phyloP scores from a whole-genome alignment of 768 basidiomycete species.

The Auriscalpium vulgare region DNA sequence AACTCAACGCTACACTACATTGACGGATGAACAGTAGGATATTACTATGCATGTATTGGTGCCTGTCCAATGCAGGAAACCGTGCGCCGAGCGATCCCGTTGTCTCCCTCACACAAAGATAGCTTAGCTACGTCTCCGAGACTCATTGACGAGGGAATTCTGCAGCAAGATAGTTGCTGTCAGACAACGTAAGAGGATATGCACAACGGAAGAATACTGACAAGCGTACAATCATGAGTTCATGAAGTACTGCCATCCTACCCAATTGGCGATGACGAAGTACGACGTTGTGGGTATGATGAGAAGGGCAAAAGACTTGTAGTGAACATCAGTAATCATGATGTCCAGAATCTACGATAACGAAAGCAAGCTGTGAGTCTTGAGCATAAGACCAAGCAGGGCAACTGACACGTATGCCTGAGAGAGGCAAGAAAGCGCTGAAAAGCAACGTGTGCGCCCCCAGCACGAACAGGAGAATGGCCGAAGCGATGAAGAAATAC shows the following conservation, averaged over 20 bases:
- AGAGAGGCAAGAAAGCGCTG: constrained; percentile 5
- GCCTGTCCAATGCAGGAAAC: background rate
- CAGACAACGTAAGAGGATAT: no score
- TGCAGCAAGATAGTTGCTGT: no score
- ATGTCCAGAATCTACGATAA: constrained; percentile 48
- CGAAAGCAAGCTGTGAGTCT: background rate
- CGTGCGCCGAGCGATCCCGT: background rate
- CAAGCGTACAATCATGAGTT: constrained; percentile 50
- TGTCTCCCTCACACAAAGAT: no score
- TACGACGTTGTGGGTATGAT: constrained; percentile 77
- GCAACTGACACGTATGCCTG: background rate
- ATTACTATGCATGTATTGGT: no score
- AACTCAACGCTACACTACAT: background rate
- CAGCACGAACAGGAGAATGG: constrained; percentile 4
- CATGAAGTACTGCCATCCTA: constrained; percentile 95
- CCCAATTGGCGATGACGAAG: constrained; percentile 97
- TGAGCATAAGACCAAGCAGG: background rate
- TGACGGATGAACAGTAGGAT: no score
- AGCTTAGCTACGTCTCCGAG: no score
- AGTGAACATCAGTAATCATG: constrained; percentile 70
- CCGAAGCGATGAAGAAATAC: constrained; percentile 4
- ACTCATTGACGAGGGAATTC: no score
- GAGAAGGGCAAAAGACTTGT: constrained; percentile 80
- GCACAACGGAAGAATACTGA: no score
- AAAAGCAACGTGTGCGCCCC: constrained; percentile 9